Evolutionary conservation across 2,329 filamentous ascomycete species (phyloP).

Genomic region (Helotiales sp.): DNA sequence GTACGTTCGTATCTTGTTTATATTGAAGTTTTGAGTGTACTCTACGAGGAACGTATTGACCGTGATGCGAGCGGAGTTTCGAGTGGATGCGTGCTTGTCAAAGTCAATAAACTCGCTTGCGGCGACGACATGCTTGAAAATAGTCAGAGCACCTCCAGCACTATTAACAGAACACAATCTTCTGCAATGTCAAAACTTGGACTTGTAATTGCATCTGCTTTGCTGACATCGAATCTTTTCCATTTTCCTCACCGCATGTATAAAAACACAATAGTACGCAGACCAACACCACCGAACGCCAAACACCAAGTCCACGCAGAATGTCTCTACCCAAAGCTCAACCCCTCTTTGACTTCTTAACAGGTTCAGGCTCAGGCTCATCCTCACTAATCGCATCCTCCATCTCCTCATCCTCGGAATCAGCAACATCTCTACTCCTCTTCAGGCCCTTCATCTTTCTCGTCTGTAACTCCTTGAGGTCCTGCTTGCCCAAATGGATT

Average conservation of each 20-base stretch:
- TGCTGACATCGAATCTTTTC: background rate
- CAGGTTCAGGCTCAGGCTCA: constrained; percentile 33
- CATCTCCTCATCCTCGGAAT: constrained; percentile 57
- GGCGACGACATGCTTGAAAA: too few species aligned
- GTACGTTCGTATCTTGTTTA: too few species aligned
- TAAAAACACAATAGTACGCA: background rate
- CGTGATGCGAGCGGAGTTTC: too few species aligned
- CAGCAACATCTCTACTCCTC: constrained; percentile 70
- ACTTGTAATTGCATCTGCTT: background rate
- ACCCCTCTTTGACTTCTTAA: constrained; percentile 39
- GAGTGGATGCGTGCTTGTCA: too few species aligned
- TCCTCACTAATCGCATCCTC: constrained; percentile 51
- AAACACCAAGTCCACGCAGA: constrained; percentile 35
- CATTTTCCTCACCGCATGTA: background rate
- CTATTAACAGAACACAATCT: too few species aligned
- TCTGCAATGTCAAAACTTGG: too few species aligned
- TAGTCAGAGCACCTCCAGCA: too few species aligned
- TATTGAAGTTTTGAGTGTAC: too few species aligned
- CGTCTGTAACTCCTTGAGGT: constrained; percentile 85
- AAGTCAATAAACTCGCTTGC: too few species aligned
- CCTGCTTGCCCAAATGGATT: constrained; percentile 89
- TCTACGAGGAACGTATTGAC: too few species aligned
- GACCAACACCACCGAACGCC: constrained; percentile 25
- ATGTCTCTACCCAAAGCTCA: constrained; percentile 11
- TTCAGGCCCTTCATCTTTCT: constrained; percentile 99